These are phyloP conservation scores for Erigeron canadensis DNA, from an alignment of 129 eudicot genomes.

Conservation along the genomic window DNA sequence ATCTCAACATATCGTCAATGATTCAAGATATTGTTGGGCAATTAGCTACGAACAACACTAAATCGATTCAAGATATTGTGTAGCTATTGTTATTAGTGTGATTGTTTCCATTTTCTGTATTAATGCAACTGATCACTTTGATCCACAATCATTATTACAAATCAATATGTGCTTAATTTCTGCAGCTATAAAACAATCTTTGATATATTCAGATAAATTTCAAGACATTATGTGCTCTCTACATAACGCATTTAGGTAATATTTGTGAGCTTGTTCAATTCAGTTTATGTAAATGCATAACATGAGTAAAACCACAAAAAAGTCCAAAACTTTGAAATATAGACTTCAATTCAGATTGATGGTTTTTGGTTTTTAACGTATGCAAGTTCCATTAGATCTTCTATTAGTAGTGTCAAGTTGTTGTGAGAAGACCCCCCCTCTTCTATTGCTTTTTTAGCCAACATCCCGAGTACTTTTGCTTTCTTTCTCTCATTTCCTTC, in stretches of 20 bases:
- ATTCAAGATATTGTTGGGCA: conserved; percentile 32
- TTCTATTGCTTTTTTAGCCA: conserved; percentile 23
- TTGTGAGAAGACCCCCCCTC: conserved; percentile 30
- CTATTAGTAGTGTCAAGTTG: conserved; percentile 30
- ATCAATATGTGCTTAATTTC: neutral
- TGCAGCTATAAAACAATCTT: neutral
- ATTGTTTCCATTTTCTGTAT: neutral
- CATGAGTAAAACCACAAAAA: no score
- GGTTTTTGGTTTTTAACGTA: conserved; percentile 1
- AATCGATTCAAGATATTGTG: neutral
- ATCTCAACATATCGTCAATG: conserved; percentile 28
- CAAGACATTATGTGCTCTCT: neutral
- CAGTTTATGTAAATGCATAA: neutral
- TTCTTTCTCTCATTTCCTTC: conserved; percentile 29
- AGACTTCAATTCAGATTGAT: conserved; percentile 13
- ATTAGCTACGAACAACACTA: conserved; percentile 4
- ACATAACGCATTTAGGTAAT: neutral
- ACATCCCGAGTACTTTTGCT: conserved; percentile 9
- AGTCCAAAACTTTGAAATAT: neutral
- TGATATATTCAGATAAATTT: neutral
- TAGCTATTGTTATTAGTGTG: conserved; percentile 5
- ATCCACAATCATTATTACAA: neutral
- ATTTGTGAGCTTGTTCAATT: neutral
- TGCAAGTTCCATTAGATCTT: conserved; percentile 23
- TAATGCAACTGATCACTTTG: neutral